These are phyloP conservation scores for Phialemonium atrogriseum DNA, from an alignment of 2,329 filamentous ascomycete species.

Conservation along the genomic window DNA sequence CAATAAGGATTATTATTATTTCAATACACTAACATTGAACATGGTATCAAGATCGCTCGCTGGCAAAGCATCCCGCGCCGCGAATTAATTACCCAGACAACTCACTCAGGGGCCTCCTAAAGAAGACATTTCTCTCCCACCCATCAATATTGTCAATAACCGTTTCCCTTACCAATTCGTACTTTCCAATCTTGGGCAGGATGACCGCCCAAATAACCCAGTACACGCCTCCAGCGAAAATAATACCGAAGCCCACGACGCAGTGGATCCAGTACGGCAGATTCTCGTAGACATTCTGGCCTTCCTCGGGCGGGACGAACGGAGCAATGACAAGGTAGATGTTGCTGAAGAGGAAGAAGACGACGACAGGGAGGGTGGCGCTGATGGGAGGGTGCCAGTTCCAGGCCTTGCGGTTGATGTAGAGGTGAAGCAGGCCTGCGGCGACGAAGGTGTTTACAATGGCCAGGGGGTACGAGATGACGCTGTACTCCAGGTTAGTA, in stretches of 20 bases:
- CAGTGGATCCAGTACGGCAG: constrained; percentile 52
- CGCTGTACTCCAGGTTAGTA: constrained; percentile 27
- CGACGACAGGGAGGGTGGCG: constrained; percentile 42
- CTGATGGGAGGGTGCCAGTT: constrained; percentile 47
- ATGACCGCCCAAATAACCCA: constrained; percentile 48
- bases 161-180: constrained; percentile 48
- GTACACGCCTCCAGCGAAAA: constrained; percentile 44
- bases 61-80: too few relatives aligned
- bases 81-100: too few relatives aligned
- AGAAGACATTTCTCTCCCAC: constrained; percentile 52
- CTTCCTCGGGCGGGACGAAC: constrained; percentile 43
- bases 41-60: too few relatives aligned
- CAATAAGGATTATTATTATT: too few relatives aligned
- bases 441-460: constrained; percentile 48
- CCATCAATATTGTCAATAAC: constrained; percentile 50
- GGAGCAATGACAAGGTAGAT: constrained; percentile 53
- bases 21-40: too few relatives aligned
- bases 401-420: constrained; percentile 35
- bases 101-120: constrained; percentile 32
- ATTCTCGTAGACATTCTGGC: constrained; percentile 43
- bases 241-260: constrained; percentile 46
- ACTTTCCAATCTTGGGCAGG: constrained; percentile 41
- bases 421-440: constrained; percentile 44
- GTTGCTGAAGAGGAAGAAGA: constrained; percentile 55
- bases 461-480: constrained; percentile 57